A percentile compares a stretch with the other conserved stretches of the same genome.
Conservation (phyloP, 2,329 filamentous ascomycete species). For the Colletotrichum cereale region DNA sequence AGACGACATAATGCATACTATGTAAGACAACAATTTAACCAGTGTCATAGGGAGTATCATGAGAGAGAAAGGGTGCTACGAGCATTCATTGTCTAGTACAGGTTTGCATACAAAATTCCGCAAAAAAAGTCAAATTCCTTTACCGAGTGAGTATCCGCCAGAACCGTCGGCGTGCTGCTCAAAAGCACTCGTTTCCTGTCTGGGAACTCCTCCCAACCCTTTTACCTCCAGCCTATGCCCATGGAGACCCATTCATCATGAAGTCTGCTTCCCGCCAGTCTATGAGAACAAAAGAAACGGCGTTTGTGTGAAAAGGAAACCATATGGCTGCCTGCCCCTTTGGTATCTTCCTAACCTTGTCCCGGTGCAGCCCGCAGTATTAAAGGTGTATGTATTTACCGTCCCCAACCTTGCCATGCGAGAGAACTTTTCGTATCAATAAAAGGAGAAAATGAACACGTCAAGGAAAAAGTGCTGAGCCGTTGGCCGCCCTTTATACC, state of each 20-base stretch:
- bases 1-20: neutral
- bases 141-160: slow-evolving; percentile 19
- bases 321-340: slow-evolving; percentile 29
- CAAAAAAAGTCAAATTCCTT: slow-evolving; percentile 29
- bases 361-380: slow-evolving; percentile 37
- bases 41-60: neutral
- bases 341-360: slow-evolving; percentile 37
- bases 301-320: slow-evolving; percentile 31
- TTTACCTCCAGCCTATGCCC: slow-evolving; percentile 37
- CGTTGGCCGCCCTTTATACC: neutral
- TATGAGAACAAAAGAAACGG: slow-evolving; percentile 37
- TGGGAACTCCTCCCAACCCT: slow-evolving; percentile 34
- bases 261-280: slow-evolving; percentile 40
- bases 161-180: slow-evolving; percentile 8
- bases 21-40: neutral
- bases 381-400: slow-evolving; percentile 43
- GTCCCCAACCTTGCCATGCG: slow-evolving; percentile 38
- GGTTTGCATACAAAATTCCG: slow-evolving; percentile 32
- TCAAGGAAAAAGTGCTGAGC: neutral
- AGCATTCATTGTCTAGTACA: slow-evolving; percentile 40
- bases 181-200: slow-evolving; percentile 29
- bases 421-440: slow-evolving; percentile 34
- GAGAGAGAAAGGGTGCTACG: slow-evolving; percentile 15
- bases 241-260: slow-evolving; percentile 36
- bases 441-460: slow-evolving; percentile 5